phyloP scores from a whole-genome alignment of 2,329 filamentous ascomycete genomes.

The Xylariaceae sp. region DNA sequence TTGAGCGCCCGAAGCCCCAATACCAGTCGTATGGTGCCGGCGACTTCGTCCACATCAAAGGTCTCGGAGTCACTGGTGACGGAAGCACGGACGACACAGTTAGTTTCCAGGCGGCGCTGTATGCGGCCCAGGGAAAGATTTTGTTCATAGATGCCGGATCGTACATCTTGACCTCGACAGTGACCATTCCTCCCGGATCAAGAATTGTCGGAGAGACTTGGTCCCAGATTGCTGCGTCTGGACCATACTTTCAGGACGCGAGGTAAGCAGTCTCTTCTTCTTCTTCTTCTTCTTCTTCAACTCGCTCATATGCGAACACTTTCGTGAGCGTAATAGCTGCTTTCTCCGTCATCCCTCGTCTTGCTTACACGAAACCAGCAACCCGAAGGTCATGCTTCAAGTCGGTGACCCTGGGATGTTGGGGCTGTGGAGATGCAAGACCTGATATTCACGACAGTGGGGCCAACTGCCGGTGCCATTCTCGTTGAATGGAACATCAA shows the following conservation, averaged over 20 bases:
- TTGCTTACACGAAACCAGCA: background rate
- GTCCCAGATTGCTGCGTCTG: slow-evolving; percentile 38
- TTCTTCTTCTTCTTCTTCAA: too few relatives aligned
- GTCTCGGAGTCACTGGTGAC: slow-evolving; percentile 53
- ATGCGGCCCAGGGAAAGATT: slow-evolving; percentile 47
- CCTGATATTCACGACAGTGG: slow-evolving; percentile 69
- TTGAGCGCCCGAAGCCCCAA: background rate
- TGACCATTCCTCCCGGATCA: slow-evolving; percentile 43
- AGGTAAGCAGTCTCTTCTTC: background rate
- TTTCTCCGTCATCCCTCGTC: background rate
- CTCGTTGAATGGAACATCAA: slow-evolving; percentile 76
- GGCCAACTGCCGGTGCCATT: slow-evolving; percentile 72
- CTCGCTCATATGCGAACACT: too few relatives aligned
- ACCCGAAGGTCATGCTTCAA: slow-evolving; percentile 44
- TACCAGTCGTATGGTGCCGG: background rate
- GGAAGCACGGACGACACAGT: slow-evolving; percentile 61
- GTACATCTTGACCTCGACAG: slow-evolving; percentile 48
- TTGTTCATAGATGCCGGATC: slow-evolving; percentile 54
- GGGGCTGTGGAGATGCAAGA: slow-evolving; percentile 74
- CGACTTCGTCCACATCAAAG: slow-evolving; percentile 37
- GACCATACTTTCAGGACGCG: slow-evolving; percentile 28
- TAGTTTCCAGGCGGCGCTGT: slow-evolving; percentile 56
- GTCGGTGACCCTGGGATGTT: slow-evolving; percentile 66
- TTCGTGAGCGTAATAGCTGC: background rate
- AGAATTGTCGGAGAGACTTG: slow-evolving; percentile 47